Conservation (phyloP, 441 rosid genomes). For the Rhodomyrtus psidioides region DNA sequence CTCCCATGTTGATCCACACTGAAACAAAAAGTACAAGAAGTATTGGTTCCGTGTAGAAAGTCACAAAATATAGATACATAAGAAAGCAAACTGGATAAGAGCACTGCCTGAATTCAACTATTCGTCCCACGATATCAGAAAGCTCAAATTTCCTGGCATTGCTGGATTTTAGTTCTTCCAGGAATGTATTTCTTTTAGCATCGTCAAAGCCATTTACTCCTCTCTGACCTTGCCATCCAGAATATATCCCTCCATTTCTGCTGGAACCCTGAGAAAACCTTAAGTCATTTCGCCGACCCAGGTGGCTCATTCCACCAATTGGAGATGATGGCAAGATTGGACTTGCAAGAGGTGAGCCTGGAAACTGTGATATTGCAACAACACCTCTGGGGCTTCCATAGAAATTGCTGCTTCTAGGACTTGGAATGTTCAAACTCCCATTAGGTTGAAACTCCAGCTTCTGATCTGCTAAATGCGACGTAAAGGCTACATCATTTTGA, state of each 20-base stretch:
- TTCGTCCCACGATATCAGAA: slow-evolving; percentile 56
- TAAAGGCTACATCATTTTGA: slow-evolving; percentile 22
- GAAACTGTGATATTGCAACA: slow-evolving; percentile 47
- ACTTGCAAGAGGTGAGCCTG: slow-evolving; percentile 50
- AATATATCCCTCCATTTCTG: slow-evolving; percentile 44
- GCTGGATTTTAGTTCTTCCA: slow-evolving; percentile 66
- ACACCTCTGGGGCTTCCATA: slow-evolving; percentile 43
- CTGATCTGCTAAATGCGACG: slow-evolving; percentile 35
- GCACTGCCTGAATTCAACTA: slow-evolving; percentile 63
- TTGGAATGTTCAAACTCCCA: slow-evolving; percentile 37
- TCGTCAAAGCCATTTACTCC: slow-evolving; percentile 39
- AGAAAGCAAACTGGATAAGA: slow-evolving; percentile 15
- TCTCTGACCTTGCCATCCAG: slow-evolving; percentile 65
- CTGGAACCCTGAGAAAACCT: slow-evolving; percentile 40
- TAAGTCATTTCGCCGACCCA: slow-evolving; percentile 40
- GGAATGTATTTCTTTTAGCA: slow-evolving; percentile 53
- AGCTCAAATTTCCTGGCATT: slow-evolving; percentile 59
- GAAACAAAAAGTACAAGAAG: slow-evolving; percentile 18
- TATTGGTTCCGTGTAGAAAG: background rate
- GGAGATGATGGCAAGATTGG: slow-evolving; percentile 59
- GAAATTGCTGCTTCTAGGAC: slow-evolving; percentile 38
- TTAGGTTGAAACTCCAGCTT: slow-evolving; percentile 34
- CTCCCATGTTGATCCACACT: slow-evolving; percentile 82
- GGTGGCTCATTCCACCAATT: slow-evolving; percentile 40
- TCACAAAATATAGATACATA: background rate